These are phyloP conservation scores for Pythium sukuiense DNA, from an alignment of 352 stramenopile genomes.

Conservation along the genomic window DNA sequence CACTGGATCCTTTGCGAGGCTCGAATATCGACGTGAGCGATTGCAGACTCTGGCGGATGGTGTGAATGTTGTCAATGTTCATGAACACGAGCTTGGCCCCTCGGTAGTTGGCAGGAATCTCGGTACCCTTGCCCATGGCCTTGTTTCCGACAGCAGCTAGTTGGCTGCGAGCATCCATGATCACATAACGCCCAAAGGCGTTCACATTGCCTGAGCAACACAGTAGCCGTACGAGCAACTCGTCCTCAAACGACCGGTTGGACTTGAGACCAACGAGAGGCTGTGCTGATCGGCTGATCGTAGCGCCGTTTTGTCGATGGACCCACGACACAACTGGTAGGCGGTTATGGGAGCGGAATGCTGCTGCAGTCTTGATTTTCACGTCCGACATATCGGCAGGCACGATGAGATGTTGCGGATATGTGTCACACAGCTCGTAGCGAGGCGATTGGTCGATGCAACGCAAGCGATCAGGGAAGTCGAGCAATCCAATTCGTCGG, in stretches of 20 bases:
- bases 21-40: constrained; percentile 83
- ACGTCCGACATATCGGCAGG: constrained; percentile 91
- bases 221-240: constrained; percentile 67
- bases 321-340: constrained; percentile 79
- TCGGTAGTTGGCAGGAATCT: constrained; percentile 95
- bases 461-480: constrained; percentile 55
- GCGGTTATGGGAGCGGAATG: constrained; percentile 70
- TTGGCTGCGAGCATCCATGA: constrained; percentile 84
- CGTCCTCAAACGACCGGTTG: constrained; percentile 70
- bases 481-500: constrained; percentile 70
- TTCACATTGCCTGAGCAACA: constrained; percentile 61
- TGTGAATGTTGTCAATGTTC: constrained; percentile 99
- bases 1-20: constrained; percentile 63
- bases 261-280: constrained; percentile 82
- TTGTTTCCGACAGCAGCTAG: constrained; percentile 86
- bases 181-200: constrained; percentile 62
- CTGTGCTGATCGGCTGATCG: constrained; percentile 81
- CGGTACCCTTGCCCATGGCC: constrained; percentile 94
- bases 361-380: constrained; percentile 69
- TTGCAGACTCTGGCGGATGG: constrained; percentile 93
- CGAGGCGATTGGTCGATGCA: constrained; percentile 75
- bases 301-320: constrained; percentile 68
- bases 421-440: constrained; percentile 93
- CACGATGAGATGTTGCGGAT: constrained; percentile 93
- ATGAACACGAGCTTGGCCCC: constrained; percentile 95